Conservation (phyloP, 2,329 filamentous ascomycete species). For the Cladosporium sp. region DNA sequence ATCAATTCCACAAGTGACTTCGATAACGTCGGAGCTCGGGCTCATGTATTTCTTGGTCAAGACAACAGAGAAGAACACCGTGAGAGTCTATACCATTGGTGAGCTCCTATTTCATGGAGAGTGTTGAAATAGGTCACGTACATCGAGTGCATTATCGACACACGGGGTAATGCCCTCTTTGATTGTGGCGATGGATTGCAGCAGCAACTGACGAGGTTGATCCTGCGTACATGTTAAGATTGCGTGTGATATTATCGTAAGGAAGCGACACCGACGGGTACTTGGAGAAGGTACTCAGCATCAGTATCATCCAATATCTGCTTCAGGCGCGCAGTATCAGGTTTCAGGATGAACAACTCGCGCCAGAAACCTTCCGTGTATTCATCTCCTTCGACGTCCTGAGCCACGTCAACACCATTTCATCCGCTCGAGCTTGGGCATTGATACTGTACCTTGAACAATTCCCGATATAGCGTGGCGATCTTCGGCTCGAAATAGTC, state of each 20-base stretch:
- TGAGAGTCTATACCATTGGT: conserved; percentile 69
- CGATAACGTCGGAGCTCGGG: conserved; percentile 90
- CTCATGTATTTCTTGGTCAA: conserved; percentile 90
- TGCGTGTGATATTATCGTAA: background rate
- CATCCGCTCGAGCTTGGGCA: no score
- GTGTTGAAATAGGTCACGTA: conserved; percentile 42
- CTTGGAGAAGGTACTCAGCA: conserved; percentile 69
- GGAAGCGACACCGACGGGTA: conserved; percentile 54
- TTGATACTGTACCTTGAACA: conserved; percentile 62
- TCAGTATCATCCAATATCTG: conserved; percentile 65
- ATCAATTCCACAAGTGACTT: conserved; percentile 82
- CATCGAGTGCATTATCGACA: conserved; percentile 80
- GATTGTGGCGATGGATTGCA: conserved; percentile 65
- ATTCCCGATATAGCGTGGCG: conserved; percentile 76
- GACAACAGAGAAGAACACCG: conserved; percentile 76
- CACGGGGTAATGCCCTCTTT: conserved; percentile 58
- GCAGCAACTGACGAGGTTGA: conserved; percentile 75
- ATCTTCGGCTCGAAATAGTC: conserved; percentile 94
- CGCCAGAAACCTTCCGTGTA: conserved; percentile 90
- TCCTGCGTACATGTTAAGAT: conserved; percentile 32
- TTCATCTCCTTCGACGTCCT: conserved; percentile 62
- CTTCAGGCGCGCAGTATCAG: conserved; percentile 67
- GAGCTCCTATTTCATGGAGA: conserved; percentile 22
- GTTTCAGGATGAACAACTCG: conserved; percentile 88
- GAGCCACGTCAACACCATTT: background rate